A percentile compares a stretch with the other conserved stretches of the same genome.
Evolutionary conservation across 495 filamentous ascomycete species (phyloP).

Genomic region (Neurospora sp.): DNA sequence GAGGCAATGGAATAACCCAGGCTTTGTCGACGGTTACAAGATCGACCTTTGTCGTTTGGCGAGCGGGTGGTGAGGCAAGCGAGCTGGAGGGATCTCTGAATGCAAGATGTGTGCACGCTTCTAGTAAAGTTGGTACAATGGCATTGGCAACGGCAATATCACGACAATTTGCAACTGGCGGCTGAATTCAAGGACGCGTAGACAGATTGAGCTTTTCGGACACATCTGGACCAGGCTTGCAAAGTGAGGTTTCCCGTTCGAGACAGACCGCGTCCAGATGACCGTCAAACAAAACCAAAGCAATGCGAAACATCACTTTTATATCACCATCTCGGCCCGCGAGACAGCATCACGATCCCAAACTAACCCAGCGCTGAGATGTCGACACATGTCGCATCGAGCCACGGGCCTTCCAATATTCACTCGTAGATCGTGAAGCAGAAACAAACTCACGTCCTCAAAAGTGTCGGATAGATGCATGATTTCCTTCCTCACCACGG

Average conservation of each 20-base stretch:
- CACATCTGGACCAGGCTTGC: background rate
- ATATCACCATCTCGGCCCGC: background rate
- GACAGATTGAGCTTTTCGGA: background rate
- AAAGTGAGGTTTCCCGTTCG: background rate
- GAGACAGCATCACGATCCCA: background rate
- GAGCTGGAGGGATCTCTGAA: background rate
- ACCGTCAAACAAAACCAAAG: no score
- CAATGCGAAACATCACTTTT: background rate
- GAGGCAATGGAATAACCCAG: background rate
- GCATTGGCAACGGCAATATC: background rate
- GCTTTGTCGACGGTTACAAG: background rate
- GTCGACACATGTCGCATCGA: background rate
- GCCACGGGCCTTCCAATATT: background rate
- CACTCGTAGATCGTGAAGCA: background rate
- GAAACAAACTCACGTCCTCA: no score
- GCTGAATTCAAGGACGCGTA: background rate
- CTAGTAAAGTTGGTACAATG: background rate
- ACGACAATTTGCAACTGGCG: background rate
- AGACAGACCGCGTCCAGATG: background rate
- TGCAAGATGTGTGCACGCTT: background rate
- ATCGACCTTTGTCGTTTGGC: background rate
- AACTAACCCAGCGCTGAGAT: background rate
- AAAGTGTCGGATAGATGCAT: no score
- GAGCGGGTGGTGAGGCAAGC: background rate
- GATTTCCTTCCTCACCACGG: slow-evolving; percentile 20